Conservation (phyloP, 2,329 filamentous ascomycete species). For the Cladosporium velox region DNA sequence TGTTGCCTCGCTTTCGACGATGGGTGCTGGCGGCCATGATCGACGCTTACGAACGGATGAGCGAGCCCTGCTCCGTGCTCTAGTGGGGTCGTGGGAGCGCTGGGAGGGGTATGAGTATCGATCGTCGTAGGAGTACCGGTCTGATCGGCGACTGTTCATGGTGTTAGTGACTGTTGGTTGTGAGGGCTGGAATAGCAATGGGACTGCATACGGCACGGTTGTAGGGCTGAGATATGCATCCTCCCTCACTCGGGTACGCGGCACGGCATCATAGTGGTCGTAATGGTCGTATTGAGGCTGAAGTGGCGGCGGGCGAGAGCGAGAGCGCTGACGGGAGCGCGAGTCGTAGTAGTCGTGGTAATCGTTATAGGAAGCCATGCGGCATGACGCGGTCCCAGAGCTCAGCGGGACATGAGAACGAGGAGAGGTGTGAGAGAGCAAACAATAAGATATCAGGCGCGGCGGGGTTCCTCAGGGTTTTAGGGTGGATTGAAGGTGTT, state of each 20-base stretch:
- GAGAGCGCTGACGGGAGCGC: constrained; percentile 21
- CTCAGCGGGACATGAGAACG: constrained; percentile 1
- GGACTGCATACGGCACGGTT: constrained; percentile 13
- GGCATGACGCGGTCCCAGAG: constrained; percentile 7
- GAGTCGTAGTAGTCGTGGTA: constrained; percentile 26
- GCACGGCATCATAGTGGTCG: constrained; percentile 5
- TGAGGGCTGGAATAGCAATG: neutral
- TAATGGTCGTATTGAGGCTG: constrained; percentile 4
- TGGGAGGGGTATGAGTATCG: constrained; percentile 32
- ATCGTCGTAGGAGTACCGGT: constrained; percentile 35
- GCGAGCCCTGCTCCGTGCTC: constrained; percentile 16
- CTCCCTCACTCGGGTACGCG: constrained; percentile 6
- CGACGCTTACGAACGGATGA: constrained; percentile 24
- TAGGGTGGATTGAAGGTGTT: neutral
- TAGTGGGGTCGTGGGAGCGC: constrained; percentile 23
- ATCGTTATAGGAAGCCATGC: constrained; percentile 30
- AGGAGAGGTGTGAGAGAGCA: neutral
- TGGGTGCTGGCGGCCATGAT: constrained; percentile 62
- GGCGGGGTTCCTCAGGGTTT: constrained; percentile 6
- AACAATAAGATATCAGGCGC: neutral
- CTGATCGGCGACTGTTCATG: constrained; percentile 24
- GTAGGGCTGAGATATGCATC: constrained; percentile 19
- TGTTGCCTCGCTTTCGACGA: constrained; percentile 67
- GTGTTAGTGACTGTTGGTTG: constrained; percentile 30
- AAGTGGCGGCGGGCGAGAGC: constrained; percentile 7